Evolutionary conservation across 352 stramenopile species (phyloP).

Genomic region (Phytophthora melonis): DNA sequence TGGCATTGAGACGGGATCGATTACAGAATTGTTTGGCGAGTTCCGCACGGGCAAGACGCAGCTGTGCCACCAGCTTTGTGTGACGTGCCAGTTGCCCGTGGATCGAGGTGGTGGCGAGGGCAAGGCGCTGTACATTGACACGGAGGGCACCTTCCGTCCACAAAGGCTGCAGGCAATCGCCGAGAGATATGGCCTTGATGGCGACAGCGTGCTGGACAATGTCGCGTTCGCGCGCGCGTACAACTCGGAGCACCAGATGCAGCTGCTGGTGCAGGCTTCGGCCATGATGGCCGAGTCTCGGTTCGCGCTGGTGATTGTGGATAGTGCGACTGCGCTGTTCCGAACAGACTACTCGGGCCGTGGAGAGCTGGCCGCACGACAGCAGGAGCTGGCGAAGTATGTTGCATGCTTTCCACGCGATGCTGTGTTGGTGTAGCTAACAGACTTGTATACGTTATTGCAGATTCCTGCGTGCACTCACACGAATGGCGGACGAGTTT

Average conservation of each 20-base stretch:
- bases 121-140: conserved; percentile 99
- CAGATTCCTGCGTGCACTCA: conserved; percentile 98
- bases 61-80: conserved; percentile 99
- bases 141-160: conserved; percentile 98
- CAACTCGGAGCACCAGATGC: conserved; percentile 99
- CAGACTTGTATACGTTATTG: background rate
- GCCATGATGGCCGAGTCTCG: conserved; percentile 99
- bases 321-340: conserved; percentile 98
- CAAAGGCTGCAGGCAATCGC: conserved; percentile 97
- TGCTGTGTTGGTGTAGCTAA: background rate
- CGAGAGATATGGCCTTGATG: conserved; percentile 97
- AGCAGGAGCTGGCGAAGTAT: conserved; percentile 89
- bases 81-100: conserved; percentile 98
- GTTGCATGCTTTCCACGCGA: background rate
- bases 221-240: conserved; percentile 98
- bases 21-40: conserved; percentile 99
- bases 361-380: conserved; percentile 97
- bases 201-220: conserved; percentile 98
- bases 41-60: conserved; percentile 99
- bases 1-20: conserved; percentile 98
- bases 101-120: conserved; percentile 98
- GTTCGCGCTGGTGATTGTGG: conserved; percentile 97
- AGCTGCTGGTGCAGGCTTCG: conserved; percentile 97
- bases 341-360: conserved; percentile 98
- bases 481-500: conserved; percentile 98